phyloP scores from a whole-genome alignment of 148 eudicot species.

The Rhododendron molle region DNA sequence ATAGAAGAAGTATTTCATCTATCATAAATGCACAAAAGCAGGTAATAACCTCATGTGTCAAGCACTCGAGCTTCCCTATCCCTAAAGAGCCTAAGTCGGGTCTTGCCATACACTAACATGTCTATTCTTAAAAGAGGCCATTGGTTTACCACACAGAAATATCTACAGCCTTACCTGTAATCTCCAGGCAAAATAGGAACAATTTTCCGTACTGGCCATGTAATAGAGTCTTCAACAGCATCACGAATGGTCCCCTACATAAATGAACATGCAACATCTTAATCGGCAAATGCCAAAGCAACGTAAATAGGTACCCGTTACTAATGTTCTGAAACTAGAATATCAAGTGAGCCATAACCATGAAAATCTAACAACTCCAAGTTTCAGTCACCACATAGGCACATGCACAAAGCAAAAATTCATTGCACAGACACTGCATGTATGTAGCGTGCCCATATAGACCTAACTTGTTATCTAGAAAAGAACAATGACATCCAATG shows the following conservation, averaged over 20 bases:
- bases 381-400: neutral
- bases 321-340: neutral
- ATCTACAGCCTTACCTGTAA: constrained; percentile 52
- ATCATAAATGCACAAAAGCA: neutral
- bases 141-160: neutral
- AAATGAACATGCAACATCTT: neutral
- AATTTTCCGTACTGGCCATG: constrained; percentile 95
- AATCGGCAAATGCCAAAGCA: neutral
- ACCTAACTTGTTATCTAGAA: neutral
- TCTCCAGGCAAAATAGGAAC: constrained; percentile 95
- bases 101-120: neutral
- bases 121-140: neutral
- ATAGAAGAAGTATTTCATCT: neutral
- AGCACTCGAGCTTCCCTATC: neutral
- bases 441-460: neutral
- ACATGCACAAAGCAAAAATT: neutral
- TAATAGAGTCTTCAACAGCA: constrained; percentile 95
- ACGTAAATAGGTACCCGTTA: neutral
- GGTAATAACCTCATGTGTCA: neutral
- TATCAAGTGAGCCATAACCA: neutral
- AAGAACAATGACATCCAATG: neutral
- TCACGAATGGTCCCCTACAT: constrained; percentile 76
- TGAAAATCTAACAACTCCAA: neutral
- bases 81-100: neutral
- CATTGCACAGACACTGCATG: neutral